Evolutionary conservation across 352 stramenopile genomes (phyloP).

Genomic region (Phytophthora cactorum): DNA sequence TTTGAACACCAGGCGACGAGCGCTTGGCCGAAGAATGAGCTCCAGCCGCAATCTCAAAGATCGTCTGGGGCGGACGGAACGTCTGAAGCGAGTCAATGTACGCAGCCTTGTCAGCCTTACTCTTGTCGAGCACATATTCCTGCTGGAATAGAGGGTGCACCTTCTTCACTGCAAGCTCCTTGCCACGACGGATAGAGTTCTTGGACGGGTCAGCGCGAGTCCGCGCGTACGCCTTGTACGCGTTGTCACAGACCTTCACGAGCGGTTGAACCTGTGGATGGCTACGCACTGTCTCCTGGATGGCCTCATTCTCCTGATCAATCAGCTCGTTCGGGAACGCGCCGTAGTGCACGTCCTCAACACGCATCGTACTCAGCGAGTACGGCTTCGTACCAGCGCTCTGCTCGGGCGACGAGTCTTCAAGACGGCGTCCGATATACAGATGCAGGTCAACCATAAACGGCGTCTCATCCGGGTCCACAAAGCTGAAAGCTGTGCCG

Average conservation of each 20-base stretch:
- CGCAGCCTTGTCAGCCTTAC: slow-evolving; percentile 81
- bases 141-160: slow-evolving; percentile 93
- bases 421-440: slow-evolving; percentile 92
- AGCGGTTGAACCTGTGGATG: slow-evolving; percentile 77
- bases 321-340: slow-evolving; percentile 96
- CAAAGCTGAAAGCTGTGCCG: slow-evolving; percentile 96
- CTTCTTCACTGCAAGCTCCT: slow-evolving; percentile 92
- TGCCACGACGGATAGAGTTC: slow-evolving; percentile 94
- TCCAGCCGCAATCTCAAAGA: slow-evolving; percentile 95
- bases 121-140: slow-evolving; percentile 87
- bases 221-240: slow-evolving; percentile 98
- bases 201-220: slow-evolving; percentile 96
- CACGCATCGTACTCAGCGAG: slow-evolving; percentile 93
- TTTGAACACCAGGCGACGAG: slow-evolving; percentile 71
- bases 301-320: slow-evolving; percentile 96
- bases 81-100: slow-evolving; percentile 93
- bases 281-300: slow-evolving; percentile 89
- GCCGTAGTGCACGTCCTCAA: slow-evolving; percentile 98
- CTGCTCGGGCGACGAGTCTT: slow-evolving; percentile 67
- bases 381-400: slow-evolving; percentile 76
- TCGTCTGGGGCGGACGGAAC: slow-evolving; percentile 95
- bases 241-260: slow-evolving; percentile 94
- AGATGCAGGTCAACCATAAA: slow-evolving; percentile 99
- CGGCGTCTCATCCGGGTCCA: slow-evolving; percentile 97
- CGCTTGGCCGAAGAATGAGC: slow-evolving; percentile 82